Conservation (phyloP, 768 basidiomycete species). For the Boletus barrowsii region DNA sequence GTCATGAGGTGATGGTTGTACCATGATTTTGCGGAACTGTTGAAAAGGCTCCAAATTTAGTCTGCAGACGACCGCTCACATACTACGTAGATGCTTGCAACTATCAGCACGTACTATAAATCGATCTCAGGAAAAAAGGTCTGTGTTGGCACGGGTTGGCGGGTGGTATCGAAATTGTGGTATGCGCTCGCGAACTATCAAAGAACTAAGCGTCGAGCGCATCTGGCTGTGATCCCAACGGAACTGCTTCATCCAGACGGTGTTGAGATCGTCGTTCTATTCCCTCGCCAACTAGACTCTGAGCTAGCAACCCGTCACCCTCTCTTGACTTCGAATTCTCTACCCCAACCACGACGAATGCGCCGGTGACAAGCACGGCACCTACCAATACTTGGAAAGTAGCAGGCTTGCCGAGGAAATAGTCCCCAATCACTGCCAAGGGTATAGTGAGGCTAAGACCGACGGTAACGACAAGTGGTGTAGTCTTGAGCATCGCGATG, state of each 20-base stretch:
- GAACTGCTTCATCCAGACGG: conserved; percentile 6
- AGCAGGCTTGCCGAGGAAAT: conserved; percentile 57
- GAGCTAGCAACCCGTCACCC: conserved; percentile 2
- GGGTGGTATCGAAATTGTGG: not conserved
- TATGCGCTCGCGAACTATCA: not conserved
- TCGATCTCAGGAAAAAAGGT: not conserved
- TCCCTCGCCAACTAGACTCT: conserved; percentile 2
- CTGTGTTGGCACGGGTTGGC: not conserved
- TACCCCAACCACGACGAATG: conserved; percentile 73
- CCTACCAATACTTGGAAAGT: conserved; percentile 64
- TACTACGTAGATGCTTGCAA: too few species aligned
- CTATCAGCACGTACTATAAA: too few species aligned
- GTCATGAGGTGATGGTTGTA: conserved; percentile 4
- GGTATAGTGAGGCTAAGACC: conserved; percentile 94
- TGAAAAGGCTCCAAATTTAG: too few species aligned
- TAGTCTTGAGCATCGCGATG: conserved; percentile 93
- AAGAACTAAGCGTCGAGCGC: not conserved
- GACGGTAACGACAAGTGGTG: conserved; percentile 88
- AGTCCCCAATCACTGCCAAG: conserved; percentile 81
- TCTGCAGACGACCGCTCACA: too few species aligned
- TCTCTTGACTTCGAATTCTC: conserved; percentile 47
- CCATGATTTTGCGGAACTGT: conserved; percentile 12
- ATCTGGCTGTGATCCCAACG: conserved; percentile 6
- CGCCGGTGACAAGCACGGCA: conserved; percentile 69
- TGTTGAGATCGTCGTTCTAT: not conserved